These are phyloP conservation scores for Kwoniella dendrophila DNA, from an alignment of 768 basidiomycete species.

Conservation along the genomic window DNA sequence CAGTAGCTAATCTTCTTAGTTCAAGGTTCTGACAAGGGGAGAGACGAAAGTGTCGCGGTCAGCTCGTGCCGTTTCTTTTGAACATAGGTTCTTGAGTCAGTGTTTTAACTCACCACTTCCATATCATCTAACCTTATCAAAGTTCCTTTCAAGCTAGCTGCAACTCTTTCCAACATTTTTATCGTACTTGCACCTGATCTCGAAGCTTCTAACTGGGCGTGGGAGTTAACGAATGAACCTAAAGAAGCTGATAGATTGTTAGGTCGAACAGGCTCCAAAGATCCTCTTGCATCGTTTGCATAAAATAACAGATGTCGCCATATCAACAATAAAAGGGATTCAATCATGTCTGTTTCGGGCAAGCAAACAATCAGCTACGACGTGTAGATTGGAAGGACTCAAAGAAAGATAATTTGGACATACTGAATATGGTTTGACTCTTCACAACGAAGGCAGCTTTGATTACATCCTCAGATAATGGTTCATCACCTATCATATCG, in stretches of 20 bases:
- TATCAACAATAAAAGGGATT: constrained; percentile 41
- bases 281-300: constrained; percentile 39
- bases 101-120: constrained; percentile 34
- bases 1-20: constrained; percentile 12
- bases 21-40: constrained; percentile 17
- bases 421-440: constrained; percentile 39
- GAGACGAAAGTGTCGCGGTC: background rate
- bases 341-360: constrained; percentile 39
- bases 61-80: background rate
- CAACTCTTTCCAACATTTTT: constrained; percentile 29
- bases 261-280: constrained; percentile 35
- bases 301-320: constrained; percentile 52
- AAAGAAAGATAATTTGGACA: constrained; percentile 12
- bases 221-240: constrained; percentile 24
- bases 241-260: constrained; percentile 39
- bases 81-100: background rate
- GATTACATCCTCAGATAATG: constrained; percentile 20
- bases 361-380: background rate
- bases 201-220: constrained; percentile 25
- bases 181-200: constrained; percentile 24
- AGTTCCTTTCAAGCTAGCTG: constrained; percentile 31
- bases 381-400: too few species aligned
- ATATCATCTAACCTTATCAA: constrained; percentile 42
- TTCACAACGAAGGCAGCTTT: constrained; percentile 24
- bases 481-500: constrained; percentile 22